Conservation (phyloP, 2,329 filamentous ascomycete genomes). For the Trichoderma lentiforme region DNA sequence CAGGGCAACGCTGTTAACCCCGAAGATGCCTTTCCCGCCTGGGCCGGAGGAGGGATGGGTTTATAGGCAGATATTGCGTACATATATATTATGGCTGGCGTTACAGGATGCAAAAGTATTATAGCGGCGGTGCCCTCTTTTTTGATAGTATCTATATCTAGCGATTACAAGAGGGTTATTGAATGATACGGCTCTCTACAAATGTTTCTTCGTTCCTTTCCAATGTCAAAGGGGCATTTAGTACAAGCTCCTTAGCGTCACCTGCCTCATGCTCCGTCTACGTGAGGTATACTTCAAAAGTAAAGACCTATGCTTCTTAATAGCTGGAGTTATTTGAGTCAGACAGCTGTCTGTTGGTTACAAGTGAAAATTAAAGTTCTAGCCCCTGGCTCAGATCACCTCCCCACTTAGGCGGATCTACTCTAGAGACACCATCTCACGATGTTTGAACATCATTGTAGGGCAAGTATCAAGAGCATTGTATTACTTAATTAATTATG, state of each 20-base stretch:
- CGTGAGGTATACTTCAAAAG: too few relatives aligned
- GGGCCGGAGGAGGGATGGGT: conserved; percentile 37
- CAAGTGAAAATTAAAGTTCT: neutral
- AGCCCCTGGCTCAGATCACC: neutral
- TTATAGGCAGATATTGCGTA: conserved; percentile 26
- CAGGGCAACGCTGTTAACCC: conserved; percentile 25
- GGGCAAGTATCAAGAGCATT: neutral
- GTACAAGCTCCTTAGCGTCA: neutral
- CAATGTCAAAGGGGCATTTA: neutral
- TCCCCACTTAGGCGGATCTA: neutral
- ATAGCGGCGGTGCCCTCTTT: neutral
- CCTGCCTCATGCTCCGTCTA: neutral
- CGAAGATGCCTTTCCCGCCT: conserved; percentile 32
- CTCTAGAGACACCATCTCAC: neutral
- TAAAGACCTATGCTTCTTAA: neutral
- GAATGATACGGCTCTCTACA: neutral
- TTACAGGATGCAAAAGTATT: conserved; percentile 21
- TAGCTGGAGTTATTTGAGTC: neutral
- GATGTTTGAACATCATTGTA: neutral
- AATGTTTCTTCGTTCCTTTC: neutral
- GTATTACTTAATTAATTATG: neutral
- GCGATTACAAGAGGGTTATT: neutral
- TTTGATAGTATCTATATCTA: neutral
- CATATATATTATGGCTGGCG: conserved; percentile 21
- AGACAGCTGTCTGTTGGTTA: neutral